These are phyloP conservation scores for Aureobasidium lini DNA, from an alignment of 2,329 filamentous ascomycete genomes.

Conservation along the genomic window DNA sequence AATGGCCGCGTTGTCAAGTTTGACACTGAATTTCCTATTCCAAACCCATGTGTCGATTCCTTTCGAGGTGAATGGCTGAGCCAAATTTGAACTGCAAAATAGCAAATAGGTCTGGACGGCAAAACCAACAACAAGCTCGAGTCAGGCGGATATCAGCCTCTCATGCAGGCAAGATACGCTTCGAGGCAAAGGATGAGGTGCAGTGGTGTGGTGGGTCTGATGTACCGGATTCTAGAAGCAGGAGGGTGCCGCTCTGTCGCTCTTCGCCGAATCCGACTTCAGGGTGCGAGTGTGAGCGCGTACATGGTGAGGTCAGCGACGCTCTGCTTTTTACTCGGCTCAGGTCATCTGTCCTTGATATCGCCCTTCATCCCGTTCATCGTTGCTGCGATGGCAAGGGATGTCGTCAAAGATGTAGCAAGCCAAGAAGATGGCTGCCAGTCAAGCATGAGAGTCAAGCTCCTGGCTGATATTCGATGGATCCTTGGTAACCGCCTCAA, in stretches of 20 bases:
- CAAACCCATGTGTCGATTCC: neutral
- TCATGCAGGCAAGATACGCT: neutral
- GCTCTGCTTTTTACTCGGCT: slow-evolving; percentile 5
- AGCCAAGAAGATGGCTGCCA: slow-evolving; percentile 3
- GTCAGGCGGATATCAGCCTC: neutral
- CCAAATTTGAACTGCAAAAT: neutral
- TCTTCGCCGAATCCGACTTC: neutral
- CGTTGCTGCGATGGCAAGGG: neutral
- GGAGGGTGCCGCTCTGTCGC: slow-evolving; percentile 1
- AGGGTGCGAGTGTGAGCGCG: neutral
- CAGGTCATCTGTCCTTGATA: neutral
- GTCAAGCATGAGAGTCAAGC: neutral
- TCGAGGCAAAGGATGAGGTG: neutral
- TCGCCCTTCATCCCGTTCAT: neutral
- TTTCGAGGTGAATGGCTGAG: neutral
- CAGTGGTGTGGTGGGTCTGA: neutral
- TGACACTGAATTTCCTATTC: neutral
- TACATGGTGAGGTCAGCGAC: neutral
- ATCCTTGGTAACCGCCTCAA: neutral
- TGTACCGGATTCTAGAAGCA: slow-evolving; percentile 10
- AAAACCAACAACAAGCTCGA: slow-evolving; percentile 1
- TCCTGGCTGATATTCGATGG: neutral
- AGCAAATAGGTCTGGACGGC: neutral
- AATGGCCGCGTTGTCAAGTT: neutral
- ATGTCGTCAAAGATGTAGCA: slow-evolving; percentile 4